phyloP scores from a whole-genome alignment of 2,329 filamentous ascomycete species.

The Fusarium graminum region DNA sequence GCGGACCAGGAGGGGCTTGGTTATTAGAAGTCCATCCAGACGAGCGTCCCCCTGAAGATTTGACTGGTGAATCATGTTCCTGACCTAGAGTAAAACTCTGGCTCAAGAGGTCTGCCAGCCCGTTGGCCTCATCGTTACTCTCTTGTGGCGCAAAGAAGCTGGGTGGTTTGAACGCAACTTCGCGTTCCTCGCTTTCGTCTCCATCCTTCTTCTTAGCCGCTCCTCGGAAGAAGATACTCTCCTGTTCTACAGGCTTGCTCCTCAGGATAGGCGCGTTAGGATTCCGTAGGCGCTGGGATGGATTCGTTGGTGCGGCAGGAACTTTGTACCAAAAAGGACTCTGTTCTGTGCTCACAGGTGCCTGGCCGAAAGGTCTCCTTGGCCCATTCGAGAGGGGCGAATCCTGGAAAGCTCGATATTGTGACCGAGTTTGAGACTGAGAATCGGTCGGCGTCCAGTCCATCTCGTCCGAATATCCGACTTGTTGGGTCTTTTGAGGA shows the following conservation, averaged over 20 bases:
- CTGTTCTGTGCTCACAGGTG: conserved; percentile 58
- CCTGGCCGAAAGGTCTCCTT: conserved; percentile 60
- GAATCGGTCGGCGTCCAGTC: conserved; percentile 77
- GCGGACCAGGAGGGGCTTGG: neutral
- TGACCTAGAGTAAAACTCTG: conserved; percentile 59
- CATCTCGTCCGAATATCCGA: conserved; percentile 71
- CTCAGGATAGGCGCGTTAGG: conserved; percentile 68
- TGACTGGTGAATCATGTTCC: conserved; percentile 38
- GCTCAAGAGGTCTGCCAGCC: conserved; percentile 60
- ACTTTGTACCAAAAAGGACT: conserved; percentile 78
- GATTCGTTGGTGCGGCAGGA: conserved; percentile 76
- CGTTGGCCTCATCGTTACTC: conserved; percentile 58
- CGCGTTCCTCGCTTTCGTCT: conserved; percentile 24
- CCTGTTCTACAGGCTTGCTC: conserved; percentile 59
- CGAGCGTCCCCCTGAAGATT: neutral
- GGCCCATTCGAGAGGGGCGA: conserved; percentile 56
- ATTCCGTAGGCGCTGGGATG: conserved; percentile 72
- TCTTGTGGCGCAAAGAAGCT: conserved; percentile 68
- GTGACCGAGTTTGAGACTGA: conserved; percentile 50
- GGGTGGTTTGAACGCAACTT: conserved; percentile 68
- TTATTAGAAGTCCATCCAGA: neutral
- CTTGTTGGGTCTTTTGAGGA: conserved; percentile 32
- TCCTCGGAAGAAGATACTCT: conserved; percentile 65
- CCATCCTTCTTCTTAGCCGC: conserved; percentile 32
- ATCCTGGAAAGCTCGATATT: conserved; percentile 67